Evolutionary conservation across 116 monocot genomes (phyloP).

Genomic region (Papilionanthe hybrid): DNA sequence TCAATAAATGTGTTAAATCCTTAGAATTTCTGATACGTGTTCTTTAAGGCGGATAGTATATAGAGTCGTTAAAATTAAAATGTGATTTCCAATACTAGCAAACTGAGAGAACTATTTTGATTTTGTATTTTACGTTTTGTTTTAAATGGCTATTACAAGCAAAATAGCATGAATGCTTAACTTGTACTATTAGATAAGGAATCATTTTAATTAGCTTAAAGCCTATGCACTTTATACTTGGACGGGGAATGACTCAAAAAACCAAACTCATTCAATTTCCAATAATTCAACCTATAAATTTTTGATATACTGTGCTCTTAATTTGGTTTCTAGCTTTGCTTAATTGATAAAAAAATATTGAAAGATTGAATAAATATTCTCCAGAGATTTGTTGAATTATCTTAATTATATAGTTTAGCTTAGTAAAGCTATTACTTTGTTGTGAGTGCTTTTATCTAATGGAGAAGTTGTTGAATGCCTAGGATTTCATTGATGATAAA

Average conservation of each 20-base stretch:
- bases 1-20: neutral
- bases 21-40: neutral
- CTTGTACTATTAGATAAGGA: neutral
- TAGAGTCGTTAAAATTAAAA: neutral
- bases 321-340: neutral
- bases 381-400: neutral
- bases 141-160: neutral
- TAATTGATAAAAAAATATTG: neutral
- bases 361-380: too few relatives aligned
- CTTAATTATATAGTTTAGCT: neutral
- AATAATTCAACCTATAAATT: neutral
- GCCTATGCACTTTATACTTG: too few relatives aligned
- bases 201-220: neutral
- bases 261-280: neutral
- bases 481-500: slow-evolving; percentile 46
- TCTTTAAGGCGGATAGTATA: neutral
- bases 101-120: neutral
- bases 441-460: neutral
- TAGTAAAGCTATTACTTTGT: neutral
- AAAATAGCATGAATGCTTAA: neutral
- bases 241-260: neutral
- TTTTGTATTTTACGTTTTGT: neutral
- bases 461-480: neutral
- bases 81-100: neutral
- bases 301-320: neutral